These are phyloP conservation scores for Alternaria sp. DNA, from an alignment of 2,329 filamentous ascomycete species.

Conservation along the genomic window DNA sequence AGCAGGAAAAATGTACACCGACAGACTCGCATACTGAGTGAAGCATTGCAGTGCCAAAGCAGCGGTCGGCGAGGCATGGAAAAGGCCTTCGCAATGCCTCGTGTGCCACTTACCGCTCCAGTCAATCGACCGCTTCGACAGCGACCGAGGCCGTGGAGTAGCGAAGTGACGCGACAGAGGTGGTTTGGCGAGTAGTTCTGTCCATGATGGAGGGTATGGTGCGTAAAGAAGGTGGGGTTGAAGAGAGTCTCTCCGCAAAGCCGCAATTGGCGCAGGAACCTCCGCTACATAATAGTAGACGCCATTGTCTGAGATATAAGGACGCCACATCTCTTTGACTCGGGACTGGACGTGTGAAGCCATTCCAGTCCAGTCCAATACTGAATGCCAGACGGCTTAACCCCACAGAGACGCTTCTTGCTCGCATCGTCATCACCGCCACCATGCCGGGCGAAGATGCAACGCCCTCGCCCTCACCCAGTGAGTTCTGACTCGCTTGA, in stretches of 20 bases:
- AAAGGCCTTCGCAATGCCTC: constrained; percentile 17
- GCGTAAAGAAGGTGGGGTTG: neutral
- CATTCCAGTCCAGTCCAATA: neutral
- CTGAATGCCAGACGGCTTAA: neutral
- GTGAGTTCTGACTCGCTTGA: constrained; percentile 30
- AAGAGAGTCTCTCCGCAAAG: constrained; percentile 18
- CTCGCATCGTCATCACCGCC: constrained; percentile 10
- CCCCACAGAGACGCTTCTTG: constrained; percentile 16
- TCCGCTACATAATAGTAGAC: neutral
- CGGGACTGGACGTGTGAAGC: too few species aligned
- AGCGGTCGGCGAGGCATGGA: constrained; percentile 26
- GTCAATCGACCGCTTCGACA: constrained; percentile 2
- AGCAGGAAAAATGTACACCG: constrained; percentile 18
- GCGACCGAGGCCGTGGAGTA: constrained; percentile 10
- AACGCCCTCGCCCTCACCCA: constrained; percentile 14
- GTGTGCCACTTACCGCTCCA: constrained; percentile 20
- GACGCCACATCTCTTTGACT: neutral
- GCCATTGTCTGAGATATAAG: constrained; percentile 1
- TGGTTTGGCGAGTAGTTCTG: constrained; percentile 17
- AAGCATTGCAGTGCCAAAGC: constrained; percentile 4
- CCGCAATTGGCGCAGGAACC: constrained; percentile 11
- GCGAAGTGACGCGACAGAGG: constrained; percentile 6
- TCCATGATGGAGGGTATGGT: constrained; percentile 11
- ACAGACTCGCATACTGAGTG: constrained; percentile 15
- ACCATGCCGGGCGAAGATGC: constrained; percentile 13